Evolutionary conservation across 345 rosid genomes (phyloP).

Genomic region (Laguncularia racemosa): DNA sequence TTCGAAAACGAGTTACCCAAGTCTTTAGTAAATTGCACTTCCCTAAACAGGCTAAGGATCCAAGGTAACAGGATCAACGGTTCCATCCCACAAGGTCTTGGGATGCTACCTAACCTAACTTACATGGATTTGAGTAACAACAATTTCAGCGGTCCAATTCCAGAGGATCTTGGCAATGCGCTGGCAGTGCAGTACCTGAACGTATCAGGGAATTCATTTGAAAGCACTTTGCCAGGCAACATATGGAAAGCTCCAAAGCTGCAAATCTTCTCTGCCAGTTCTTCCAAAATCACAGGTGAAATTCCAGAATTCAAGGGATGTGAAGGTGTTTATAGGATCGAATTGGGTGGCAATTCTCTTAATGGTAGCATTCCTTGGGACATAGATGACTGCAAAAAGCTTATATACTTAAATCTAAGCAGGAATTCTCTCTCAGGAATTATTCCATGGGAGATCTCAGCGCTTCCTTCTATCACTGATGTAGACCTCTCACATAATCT

Average conservation of each 20-base stretch:
- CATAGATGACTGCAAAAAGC: slow-evolving; percentile 81
- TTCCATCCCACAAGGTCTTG: slow-evolving; percentile 66
- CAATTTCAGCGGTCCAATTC: slow-evolving; percentile 56
- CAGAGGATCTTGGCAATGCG: slow-evolving; percentile 57
- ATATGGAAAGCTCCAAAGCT: slow-evolving; percentile 65
- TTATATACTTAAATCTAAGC: slow-evolving; percentile 57
- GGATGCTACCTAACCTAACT: slow-evolving; percentile 46
- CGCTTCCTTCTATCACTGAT: slow-evolving; percentile 60
- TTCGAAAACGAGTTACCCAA: slow-evolving; percentile 41
- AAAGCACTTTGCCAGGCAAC: slow-evolving; percentile 34
- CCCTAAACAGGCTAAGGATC: slow-evolving; percentile 56
- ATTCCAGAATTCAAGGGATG: slow-evolving; percentile 72
- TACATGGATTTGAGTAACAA: slow-evolving; percentile 66
- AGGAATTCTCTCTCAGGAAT: slow-evolving; percentile 59
- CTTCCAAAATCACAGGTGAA: slow-evolving; percentile 37
- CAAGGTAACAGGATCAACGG: slow-evolving; percentile 65
- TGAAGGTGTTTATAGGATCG: slow-evolving; percentile 57
- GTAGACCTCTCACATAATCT: slow-evolving; percentile 74
- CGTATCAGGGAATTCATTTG: slow-evolving; percentile 55
- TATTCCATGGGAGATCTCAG: slow-evolving; percentile 85
- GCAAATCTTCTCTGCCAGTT: slow-evolving; percentile 71
- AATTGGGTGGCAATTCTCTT: slow-evolving; percentile 63
- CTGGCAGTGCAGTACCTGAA: slow-evolving; percentile 56
- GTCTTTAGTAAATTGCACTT: slow-evolving; percentile 48
- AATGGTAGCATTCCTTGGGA: slow-evolving; percentile 78